Base-by-base conservation (phyloP, 306 rosid species). In the Gillenia trifoliata region DNA sequence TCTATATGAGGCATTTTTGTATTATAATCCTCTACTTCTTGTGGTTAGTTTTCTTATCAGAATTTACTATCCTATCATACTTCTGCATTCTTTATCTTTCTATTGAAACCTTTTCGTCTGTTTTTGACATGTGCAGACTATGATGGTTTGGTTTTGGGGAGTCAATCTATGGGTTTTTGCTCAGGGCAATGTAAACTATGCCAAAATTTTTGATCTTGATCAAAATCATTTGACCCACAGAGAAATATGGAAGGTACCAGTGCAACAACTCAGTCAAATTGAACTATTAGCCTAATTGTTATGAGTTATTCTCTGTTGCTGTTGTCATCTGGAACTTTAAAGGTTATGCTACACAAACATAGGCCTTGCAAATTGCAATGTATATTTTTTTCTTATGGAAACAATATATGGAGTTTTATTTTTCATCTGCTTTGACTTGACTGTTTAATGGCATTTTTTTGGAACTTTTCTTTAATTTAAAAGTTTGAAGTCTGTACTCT, bases 91-190 rank as follows among this genome's bases (percentile, higher is more conserved):
- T 76, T 79, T 74, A 66, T 70, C 68, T 50, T 73, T 38, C 47
- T 64, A 67, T 36, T 67, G 70, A 78, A 45, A 75, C 43, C 33
- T 66, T 54, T 71, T 66, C 29, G n/a, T 71, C 57, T 77, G 71
- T 68, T 70, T 77, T 86, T 68, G 28, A 45, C 74, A 23, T 80
- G 49, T 84, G 84, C 92, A 95, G 99, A 85, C 99, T 81, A 73
- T 90, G 90, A 85, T 89, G 85, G 91, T 95, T 82, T 95, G 99
- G 99, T 88, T 95, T 66, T 95, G 99, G 99, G 99, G 99, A 77
- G 82, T 86, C 79, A 95, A 90, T 83, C 86, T 95, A 76, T 95
- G 98, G 97, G 68, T 86, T 78, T 92, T 95, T 43, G 78, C 91
- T 64, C 96, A 82, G 70, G 84, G 86, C 50, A 89, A 77, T 61